A percentile compares a stretch with the other conserved stretches of the same genome.
These are phyloP conservation scores for Begonia fuchsioides DNA, from an alignment of 306 rosid genomes.

Conservation along the genomic window DNA sequence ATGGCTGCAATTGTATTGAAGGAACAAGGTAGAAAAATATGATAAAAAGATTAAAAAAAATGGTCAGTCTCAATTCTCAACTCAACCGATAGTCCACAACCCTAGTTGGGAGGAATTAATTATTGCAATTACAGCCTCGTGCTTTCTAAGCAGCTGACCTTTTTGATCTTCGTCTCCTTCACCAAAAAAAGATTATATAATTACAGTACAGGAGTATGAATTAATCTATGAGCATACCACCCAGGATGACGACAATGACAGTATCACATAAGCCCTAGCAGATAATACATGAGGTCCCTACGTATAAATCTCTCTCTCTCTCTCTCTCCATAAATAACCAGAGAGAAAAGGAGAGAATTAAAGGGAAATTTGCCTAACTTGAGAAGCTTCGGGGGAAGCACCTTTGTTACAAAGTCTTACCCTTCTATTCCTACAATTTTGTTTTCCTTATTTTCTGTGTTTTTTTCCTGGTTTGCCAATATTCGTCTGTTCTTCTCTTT, in stretches of 20 bases:
- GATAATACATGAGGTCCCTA: constrained; percentile 40
- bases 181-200: no score
- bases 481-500: constrained; percentile 1
- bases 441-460: neutral
- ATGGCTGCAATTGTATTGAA: no score
- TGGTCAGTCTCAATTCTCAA: constrained; percentile 20
- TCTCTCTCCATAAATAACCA: neutral
- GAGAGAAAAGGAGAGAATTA: neutral
- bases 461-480: neutral
- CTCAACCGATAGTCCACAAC: neutral
- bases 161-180: neutral
- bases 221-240: constrained; percentile 8
- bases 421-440: neutral
- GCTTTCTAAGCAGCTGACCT: constrained; percentile 31
- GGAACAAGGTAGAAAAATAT: neutral
- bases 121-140: constrained; percentile 13
- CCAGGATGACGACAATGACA: constrained; percentile 32
- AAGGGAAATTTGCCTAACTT: neutral
- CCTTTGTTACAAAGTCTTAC: neutral
- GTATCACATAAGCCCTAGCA: constrained; percentile 37
- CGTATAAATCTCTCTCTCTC: constrained; percentile 8
- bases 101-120: constrained; percentile 13
- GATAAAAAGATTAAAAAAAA: constrained; percentile 8
- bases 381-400: constrained; percentile 1
- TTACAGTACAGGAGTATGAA: no score